These are phyloP conservation scores for Dentipellis fragilis DNA, from an alignment of 768 basidiomycete genomes.

Conservation along the genomic window DNA sequence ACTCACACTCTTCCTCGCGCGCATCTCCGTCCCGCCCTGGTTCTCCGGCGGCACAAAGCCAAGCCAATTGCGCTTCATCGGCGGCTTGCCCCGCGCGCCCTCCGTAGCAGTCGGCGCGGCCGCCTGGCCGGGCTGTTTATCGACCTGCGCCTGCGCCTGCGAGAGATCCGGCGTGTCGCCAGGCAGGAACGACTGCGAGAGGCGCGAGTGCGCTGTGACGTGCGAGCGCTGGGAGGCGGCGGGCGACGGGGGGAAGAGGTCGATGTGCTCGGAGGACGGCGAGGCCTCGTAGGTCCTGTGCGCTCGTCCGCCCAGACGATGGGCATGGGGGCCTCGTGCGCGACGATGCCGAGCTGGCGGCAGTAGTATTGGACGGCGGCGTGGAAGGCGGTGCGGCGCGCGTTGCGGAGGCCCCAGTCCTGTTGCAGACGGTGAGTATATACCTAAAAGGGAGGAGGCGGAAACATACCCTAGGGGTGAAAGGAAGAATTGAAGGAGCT, in stretches of 20 bases:
- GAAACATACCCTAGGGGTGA: not conserved
- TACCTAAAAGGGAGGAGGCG: not conserved
- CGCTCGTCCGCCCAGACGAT: slow-evolving; percentile 32
- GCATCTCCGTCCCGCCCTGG: slow-evolving; percentile 16
- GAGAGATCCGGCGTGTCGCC: not conserved
- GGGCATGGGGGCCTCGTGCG: slow-evolving; percentile 51
- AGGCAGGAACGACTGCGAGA: not conserved
- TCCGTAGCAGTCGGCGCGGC: not conserved
- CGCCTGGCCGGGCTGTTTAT: too few relatives aligned
- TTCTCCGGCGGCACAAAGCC: slow-evolving; percentile 20
- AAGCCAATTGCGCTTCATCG: slow-evolving; percentile 11
- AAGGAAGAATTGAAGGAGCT: not conserved
- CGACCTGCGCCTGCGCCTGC: not conserved
- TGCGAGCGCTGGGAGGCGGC: too few relatives aligned
- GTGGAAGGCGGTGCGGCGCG: slow-evolving; percentile 69
- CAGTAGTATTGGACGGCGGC: slow-evolving; percentile 69
- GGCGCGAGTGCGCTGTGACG: not conserved
- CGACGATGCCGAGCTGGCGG: slow-evolving; percentile 56
- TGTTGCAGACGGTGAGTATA: too few relatives aligned
- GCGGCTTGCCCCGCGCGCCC: not conserved
- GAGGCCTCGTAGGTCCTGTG: not conserved
- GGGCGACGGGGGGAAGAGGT: not conserved
- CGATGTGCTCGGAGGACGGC: not conserved
- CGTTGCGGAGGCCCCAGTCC: slow-evolving; percentile 53
- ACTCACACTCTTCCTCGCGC: slow-evolving; percentile 19